phyloP scores from a whole-genome alignment of 2,329 filamentous ascomycete species.

The Cyanodermella asteris region DNA sequence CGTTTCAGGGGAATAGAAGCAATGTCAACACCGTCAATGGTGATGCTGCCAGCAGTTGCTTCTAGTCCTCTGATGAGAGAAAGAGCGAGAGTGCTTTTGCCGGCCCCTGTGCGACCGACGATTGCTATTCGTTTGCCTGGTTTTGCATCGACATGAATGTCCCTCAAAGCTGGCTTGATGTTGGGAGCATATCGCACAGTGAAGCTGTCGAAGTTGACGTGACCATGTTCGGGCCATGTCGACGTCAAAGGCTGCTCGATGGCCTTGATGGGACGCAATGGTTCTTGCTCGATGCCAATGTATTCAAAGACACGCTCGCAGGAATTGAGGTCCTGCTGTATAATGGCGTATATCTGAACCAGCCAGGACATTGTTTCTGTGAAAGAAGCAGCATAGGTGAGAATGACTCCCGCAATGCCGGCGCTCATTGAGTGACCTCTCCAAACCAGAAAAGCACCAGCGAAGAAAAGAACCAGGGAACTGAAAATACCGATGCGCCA shows the following conservation, averaged over 20 bases:
- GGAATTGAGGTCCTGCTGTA: slow-evolving; percentile 83
- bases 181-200: slow-evolving; percentile 61
- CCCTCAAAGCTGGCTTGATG: slow-evolving; percentile 48
- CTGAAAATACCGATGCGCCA: too few relatives aligned
- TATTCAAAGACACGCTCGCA: slow-evolving; percentile 74
- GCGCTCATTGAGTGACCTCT: too few relatives aligned
- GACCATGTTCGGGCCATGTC: slow-evolving; percentile 59
- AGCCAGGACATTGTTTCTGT: too few relatives aligned
- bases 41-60: slow-evolving; percentile 18
- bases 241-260: slow-evolving; percentile 50
- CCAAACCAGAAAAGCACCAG: too few relatives aligned
- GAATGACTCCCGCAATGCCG: too few relatives aligned
- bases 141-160: slow-evolving; percentile 52
- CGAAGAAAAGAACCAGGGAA: too few relatives aligned
- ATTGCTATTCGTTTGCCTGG: slow-evolving; percentile 59
- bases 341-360: slow-evolving; percentile 61
- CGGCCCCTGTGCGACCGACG: slow-evolving; percentile 56
- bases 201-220: slow-evolving; percentile 55
- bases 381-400: too few relatives aligned
- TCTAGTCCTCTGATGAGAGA: slow-evolving; percentile 33
- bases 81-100: slow-evolving; percentile 56
- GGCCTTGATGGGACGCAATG: slow-evolving; percentile 39
- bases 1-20: slow-evolving; percentile 37
- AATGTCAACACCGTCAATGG: slow-evolving; percentile 21
- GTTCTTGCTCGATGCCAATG: slow-evolving; percentile 55